These are phyloP conservation scores for Pythium guiyangense DNA, from an alignment of 352 stramenopile genomes.

Conservation along the genomic window DNA sequence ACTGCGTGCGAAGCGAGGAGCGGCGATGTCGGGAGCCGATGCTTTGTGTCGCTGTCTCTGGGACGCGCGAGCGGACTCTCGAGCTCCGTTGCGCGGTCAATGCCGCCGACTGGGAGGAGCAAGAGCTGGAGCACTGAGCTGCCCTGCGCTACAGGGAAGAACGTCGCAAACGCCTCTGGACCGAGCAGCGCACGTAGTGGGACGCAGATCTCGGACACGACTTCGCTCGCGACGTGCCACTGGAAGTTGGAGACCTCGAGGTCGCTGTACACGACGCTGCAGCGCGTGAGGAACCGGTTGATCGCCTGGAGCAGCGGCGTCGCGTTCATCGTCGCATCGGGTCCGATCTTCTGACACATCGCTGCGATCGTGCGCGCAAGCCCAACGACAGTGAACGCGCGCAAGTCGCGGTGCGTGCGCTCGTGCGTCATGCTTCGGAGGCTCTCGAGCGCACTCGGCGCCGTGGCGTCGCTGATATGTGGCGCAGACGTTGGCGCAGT, in stretches of 20 bases:
- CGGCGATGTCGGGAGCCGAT: background rate
- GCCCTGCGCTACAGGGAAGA: slow-evolving; percentile 46
- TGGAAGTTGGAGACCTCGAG: slow-evolving; percentile 78
- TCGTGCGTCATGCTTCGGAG: slow-evolving; percentile 44
- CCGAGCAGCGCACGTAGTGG: slow-evolving; percentile 56
- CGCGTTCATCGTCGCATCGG: slow-evolving; percentile 34
- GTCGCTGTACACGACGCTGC: slow-evolving; percentile 64
- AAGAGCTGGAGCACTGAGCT: slow-evolving; percentile 68
- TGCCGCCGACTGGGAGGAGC: slow-evolving; percentile 40
- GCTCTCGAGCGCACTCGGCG: slow-evolving; percentile 39
- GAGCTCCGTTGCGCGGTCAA: background rate
- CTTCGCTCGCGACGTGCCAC: slow-evolving; percentile 68
- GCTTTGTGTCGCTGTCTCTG: background rate
- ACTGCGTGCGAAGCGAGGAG: background rate
- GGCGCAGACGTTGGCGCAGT: slow-evolving; percentile 12
- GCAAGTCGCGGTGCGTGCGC: slow-evolving; percentile 32
- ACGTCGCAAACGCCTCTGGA: slow-evolving; percentile 40
- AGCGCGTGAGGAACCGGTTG: slow-evolving; percentile 61
- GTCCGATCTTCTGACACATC: slow-evolving; percentile 59
- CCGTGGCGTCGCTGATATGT: slow-evolving; percentile 11
- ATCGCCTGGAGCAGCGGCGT: slow-evolving; percentile 34
- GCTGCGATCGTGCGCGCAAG: slow-evolving; percentile 53
- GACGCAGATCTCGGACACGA: slow-evolving; percentile 62
- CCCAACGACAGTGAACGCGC: slow-evolving; percentile 62
- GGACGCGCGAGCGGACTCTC: too few relatives aligned